Evolutionary conservation across 139 green algal species (phyloP).

Genomic region (Tetradesmus obliquus): DNA sequence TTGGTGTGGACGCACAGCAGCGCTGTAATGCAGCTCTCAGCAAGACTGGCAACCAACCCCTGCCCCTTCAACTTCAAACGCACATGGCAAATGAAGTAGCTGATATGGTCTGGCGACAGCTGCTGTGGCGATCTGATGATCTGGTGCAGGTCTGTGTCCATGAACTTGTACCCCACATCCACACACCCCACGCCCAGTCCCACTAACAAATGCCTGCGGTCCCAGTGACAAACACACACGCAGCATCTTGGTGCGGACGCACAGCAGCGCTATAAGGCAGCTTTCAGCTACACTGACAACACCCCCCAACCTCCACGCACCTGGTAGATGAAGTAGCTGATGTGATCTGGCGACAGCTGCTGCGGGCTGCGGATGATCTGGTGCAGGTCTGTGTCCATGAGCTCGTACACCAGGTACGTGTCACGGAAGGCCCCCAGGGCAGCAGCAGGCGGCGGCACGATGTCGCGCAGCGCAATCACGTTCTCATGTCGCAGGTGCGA

Average conservation of each 20-base stretch:
- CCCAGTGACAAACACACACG: background rate
- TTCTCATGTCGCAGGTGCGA: slow-evolving; percentile 91
- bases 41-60: too few relatives aligned
- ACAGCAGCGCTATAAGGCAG: too few relatives aligned
- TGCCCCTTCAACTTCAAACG: background rate
- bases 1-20: too few relatives aligned
- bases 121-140: too few relatives aligned
- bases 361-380: slow-evolving; percentile 98
- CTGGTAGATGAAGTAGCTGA: slow-evolving; percentile 98
- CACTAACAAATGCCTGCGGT: too few relatives aligned
- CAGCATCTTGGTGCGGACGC: background rate
- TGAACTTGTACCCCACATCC: slow-evolving; percentile 36
- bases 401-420: slow-evolving; percentile 91
- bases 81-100: slow-evolving; percentile 99
- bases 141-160: too few relatives aligned
- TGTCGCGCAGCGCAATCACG: slow-evolving; percentile 84
- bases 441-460: slow-evolving; percentile 57
- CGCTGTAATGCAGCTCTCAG: too few relatives aligned
- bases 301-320: slow-evolving; percentile 44
- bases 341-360: slow-evolving; percentile 95
- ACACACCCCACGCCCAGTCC: background rate
- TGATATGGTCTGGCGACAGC: slow-evolving; percentile 95
- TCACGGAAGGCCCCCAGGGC: slow-evolving; percentile 78
- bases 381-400: slow-evolving; percentile 99
- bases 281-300: too few relatives aligned